phyloP scores from a whole-genome alignment of 2,329 filamentous ascomycete genomes.

The Colletotrichum tamarilloi region DNA sequence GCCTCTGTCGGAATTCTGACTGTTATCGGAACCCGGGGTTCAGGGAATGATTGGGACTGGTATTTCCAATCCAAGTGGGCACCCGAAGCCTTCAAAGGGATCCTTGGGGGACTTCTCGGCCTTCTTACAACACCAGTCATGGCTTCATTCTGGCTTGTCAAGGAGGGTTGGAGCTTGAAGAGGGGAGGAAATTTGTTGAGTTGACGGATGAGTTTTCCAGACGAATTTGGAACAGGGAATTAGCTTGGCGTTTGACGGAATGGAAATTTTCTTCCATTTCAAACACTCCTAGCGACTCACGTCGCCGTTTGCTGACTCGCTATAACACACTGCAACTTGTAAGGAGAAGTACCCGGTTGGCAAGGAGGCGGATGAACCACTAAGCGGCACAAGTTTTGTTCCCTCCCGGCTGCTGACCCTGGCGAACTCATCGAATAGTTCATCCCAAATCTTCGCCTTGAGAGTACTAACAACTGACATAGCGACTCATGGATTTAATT shows the following conservation, averaged over 20 bases:
- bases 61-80: conserved; percentile 55
- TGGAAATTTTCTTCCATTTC: not conserved
- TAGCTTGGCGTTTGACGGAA: not conserved
- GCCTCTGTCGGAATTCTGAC: conserved; percentile 55
- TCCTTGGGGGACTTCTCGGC: conserved; percentile 58
- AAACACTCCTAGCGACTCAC: accelerated
- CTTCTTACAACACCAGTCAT: conserved; percentile 60
- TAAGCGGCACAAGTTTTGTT: too few species aligned
- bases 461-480: too few species aligned
- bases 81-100: conserved; percentile 61
- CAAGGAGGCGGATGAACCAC: too few species aligned
- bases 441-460: too few species aligned
- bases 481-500: too few species aligned
- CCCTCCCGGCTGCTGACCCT: too few species aligned
- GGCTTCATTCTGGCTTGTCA: conserved; percentile 61
- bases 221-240: not conserved
- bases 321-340: too few species aligned
- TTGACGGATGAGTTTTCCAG: not conserved
- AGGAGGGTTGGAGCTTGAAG: conserved; percentile 57
- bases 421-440: too few species aligned
- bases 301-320: not conserved
- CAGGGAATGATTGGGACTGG: conserved; percentile 51
- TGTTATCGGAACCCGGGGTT: conserved; percentile 47
- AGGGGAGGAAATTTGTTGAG: not conserved
- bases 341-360: too few species aligned